Evolutionary conservation across 192 early-diverging fungal genomes (phyloP).

Genomic region (Coemansia sp.): DNA sequence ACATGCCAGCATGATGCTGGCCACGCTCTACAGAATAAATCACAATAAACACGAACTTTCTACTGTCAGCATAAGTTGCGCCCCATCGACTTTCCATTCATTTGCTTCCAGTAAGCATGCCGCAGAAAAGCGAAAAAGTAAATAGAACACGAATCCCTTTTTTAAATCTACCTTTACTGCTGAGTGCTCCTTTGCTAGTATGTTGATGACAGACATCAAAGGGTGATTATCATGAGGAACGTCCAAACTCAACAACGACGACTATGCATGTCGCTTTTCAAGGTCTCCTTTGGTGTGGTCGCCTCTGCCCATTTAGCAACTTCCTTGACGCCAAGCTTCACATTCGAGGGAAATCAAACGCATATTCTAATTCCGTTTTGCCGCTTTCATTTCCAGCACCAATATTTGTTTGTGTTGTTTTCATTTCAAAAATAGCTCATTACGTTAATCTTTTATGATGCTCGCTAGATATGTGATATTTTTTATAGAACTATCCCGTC

Average conservation of each 20-base stretch:
- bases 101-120: slow-evolving; percentile 11
- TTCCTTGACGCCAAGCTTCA: no score
- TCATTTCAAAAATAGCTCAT: neutral
- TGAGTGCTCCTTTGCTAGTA: neutral
- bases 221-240: neutral
- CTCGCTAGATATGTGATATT: neutral
- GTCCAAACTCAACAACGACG: neutral
- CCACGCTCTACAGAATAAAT: neutral
- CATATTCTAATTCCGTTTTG: neutral
- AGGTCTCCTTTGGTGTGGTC: neutral
- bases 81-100: neutral
- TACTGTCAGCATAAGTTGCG: neutral
- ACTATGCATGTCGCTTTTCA: neutral
- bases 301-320: neutral
- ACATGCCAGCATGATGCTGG: slow-evolving; percentile 2
- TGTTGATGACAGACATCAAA: neutral
- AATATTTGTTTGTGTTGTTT: neutral
- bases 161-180: neutral
- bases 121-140: slow-evolving; percentile 4
- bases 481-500: neutral
- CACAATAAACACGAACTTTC: neutral
- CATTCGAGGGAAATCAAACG: neutral
- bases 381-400: neutral
- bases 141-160: neutral
- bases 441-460: neutral